These are phyloP conservation scores for Amaranthus tricolor DNA, from an alignment of 179 eudicot species.

Conservation along the genomic window DNA sequence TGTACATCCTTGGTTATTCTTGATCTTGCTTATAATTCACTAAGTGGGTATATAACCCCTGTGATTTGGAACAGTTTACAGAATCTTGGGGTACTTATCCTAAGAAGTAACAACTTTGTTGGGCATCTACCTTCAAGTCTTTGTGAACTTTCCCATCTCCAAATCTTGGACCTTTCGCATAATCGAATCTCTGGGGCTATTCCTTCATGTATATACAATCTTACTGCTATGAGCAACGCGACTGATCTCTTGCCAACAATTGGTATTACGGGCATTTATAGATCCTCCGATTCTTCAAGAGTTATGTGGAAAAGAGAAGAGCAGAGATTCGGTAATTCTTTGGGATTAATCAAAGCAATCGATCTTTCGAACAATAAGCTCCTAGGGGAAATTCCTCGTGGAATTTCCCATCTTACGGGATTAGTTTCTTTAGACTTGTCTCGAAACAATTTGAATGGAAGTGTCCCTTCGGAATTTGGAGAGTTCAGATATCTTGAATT, in stretches of 20 bases:
- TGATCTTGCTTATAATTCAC: constrained; percentile 34
- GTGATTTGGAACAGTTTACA: constrained; percentile 24
- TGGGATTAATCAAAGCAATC: constrained; percentile 3
- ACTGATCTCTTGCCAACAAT: not conserved
- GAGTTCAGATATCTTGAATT: constrained; percentile 9
- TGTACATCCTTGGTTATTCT: constrained; percentile 24
- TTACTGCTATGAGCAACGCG: constrained; percentile 17
- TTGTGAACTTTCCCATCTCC: constrained; percentile 21
- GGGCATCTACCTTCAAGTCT: constrained; percentile 30
- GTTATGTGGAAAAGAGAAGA: constrained; percentile 16
- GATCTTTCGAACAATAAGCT: constrained; percentile 19
- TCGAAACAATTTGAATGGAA: constrained; percentile 17
- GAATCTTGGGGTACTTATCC: constrained; percentile 24
- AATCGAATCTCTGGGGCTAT: constrained; percentile 26
- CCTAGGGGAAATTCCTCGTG: constrained; percentile 18
- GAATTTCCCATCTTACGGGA: constrained; percentile 9
- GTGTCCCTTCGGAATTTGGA: constrained; percentile 7
- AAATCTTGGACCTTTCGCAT: constrained; percentile 27
- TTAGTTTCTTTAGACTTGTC: constrained; percentile 21
- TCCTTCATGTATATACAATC: constrained; percentile 24
- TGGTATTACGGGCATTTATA: constrained; percentile 1
- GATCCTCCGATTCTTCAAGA: not conserved
- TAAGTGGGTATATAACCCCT: constrained; percentile 31
- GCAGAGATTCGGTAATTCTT: not conserved
- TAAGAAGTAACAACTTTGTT: constrained; percentile 27